These are phyloP conservation scores for Exobasidium rhododendri DNA, from an alignment of 1,284 basidiomycete species.

Conservation along the genomic window DNA sequence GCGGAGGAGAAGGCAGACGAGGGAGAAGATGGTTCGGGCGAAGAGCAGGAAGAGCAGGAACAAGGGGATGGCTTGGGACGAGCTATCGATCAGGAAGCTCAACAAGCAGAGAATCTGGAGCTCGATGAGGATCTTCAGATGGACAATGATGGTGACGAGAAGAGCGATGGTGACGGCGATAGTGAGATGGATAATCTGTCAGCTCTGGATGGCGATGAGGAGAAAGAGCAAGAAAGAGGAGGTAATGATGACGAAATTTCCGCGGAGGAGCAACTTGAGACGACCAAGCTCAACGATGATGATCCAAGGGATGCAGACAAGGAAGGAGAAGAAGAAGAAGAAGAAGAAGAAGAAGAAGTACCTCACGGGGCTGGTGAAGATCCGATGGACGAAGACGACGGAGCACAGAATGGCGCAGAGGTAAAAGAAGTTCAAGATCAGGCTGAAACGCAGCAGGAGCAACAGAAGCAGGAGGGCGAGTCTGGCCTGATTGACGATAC, in stretches of 20 bases:
- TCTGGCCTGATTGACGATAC: constrained; percentile 17
- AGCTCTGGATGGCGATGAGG: constrained; percentile 63
- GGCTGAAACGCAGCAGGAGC: background rate
- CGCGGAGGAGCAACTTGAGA: constrained; percentile 20
- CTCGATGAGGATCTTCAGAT: constrained; percentile 48
- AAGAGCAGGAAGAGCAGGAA: constrained; percentile 44
- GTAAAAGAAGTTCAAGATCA: constrained; percentile 50
- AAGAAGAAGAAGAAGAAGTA: constrained; percentile 33
- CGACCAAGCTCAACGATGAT: constrained; percentile 37
- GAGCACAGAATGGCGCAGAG: constrained; percentile 58
- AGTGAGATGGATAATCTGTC: constrained; percentile 57
- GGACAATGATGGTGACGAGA: constrained; percentile 20
- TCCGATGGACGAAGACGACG: constrained; percentile 48
- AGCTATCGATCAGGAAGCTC: constrained; percentile 49
- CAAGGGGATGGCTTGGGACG: constrained; percentile 55
- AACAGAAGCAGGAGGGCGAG: background rate
- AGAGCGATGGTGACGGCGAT: constrained; percentile 16
- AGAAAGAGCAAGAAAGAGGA: constrained; percentile 77
- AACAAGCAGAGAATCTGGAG: constrained; percentile 53
- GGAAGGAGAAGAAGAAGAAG: constrained; percentile 21
- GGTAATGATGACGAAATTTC: constrained; percentile 59
- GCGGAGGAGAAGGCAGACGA: constrained; percentile 23
- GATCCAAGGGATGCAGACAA: constrained; percentile 45
- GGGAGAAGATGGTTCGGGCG: constrained; percentile 25
- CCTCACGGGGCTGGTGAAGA: constrained; percentile 24